A percentile compares a stretch with the other conserved stretches of the same genome.
Conservation (phyloP, 495 filamentous ascomycete genomes). For the Aspergillus biplanus region DNA sequence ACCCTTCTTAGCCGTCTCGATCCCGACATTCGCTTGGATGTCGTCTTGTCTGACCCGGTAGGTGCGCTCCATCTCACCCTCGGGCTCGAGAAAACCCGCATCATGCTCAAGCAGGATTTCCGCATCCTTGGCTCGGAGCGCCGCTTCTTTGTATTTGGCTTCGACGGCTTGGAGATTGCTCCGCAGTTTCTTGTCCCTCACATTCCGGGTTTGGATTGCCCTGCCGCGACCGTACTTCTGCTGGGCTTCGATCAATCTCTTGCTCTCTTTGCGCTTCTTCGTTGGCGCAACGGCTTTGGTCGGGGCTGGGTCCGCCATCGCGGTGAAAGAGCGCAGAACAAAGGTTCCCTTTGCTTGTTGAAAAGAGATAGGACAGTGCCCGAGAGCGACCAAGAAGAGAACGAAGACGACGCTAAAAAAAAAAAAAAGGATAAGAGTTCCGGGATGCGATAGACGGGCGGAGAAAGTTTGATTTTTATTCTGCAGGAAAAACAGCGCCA, state of each 20-base stretch:
- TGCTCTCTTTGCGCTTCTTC: slow-evolving; percentile 43
- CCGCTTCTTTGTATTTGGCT: slow-evolving; percentile 76
- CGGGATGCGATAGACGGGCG: background rate
- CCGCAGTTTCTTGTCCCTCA: slow-evolving; percentile 87
- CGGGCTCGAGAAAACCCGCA: slow-evolving; percentile 86
- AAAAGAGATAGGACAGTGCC: slow-evolving; percentile 3
- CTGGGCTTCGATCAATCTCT: slow-evolving; percentile 63
- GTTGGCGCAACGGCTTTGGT: slow-evolving; percentile 37
- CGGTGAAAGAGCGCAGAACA: slow-evolving; percentile 8
- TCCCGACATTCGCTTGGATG: slow-evolving; percentile 70
- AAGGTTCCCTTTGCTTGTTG: background rate
- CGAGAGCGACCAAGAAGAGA: slow-evolving; percentile 13
- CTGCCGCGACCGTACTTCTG: slow-evolving; percentile 83
- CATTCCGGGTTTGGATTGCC: slow-evolving; percentile 56
- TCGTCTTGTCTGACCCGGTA: slow-evolving; percentile 91
- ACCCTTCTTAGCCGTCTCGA: slow-evolving; percentile 86
- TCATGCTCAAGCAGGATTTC: slow-evolving; percentile 91
- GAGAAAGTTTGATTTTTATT: slow-evolving; percentile 25
- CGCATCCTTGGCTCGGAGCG: slow-evolving; percentile 84
- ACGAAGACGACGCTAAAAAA: background rate
- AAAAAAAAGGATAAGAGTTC: background rate
- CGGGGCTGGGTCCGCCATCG: slow-evolving; percentile 34
- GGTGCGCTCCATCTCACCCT: slow-evolving; percentile 84
- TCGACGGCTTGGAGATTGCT: slow-evolving; percentile 79
- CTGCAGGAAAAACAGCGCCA: slow-evolving; percentile 32